These are phyloP conservation scores for Berkeleyomyces rouxiae DNA, from an alignment of 2,329 filamentous ascomycete genomes.

Conservation along the genomic window DNA sequence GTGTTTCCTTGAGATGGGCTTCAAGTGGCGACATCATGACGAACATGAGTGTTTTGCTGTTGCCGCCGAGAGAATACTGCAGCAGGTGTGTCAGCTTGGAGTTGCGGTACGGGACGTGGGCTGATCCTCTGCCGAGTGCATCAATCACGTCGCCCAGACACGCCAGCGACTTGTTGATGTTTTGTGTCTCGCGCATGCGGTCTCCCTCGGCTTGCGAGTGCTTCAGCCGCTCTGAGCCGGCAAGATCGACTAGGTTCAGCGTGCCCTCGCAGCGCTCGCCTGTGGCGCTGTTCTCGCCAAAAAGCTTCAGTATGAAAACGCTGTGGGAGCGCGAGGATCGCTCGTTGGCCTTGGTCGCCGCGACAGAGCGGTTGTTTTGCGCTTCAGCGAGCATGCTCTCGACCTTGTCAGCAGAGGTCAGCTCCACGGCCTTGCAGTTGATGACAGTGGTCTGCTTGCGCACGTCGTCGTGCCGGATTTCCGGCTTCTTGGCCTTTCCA, in stretches of 20 bases:
- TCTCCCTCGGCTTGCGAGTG: conserved; percentile 76
- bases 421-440: conserved; percentile 57
- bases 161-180: conserved; percentile 88
- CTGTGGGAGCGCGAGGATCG: conserved; percentile 87
- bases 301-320: conserved; percentile 78
- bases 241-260: conserved; percentile 87
- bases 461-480: conserved; percentile 71
- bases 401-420: conserved; percentile 67
- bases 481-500: conserved; percentile 62
- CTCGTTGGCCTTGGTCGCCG: conserved; percentile 94
- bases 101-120: conserved; percentile 85
- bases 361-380: conserved; percentile 74
- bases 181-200: conserved; percentile 82
- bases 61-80: conserved; percentile 86
- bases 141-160: conserved; percentile 91
- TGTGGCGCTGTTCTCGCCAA: conserved; percentile 54
- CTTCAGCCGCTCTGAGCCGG: conserved; percentile 79
- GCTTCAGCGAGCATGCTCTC: conserved; percentile 67
- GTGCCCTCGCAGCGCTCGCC: conserved; percentile 81
- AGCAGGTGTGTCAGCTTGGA: conserved; percentile 92
- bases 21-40: conserved; percentile 93
- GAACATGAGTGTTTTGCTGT: conserved; percentile 97
- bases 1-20: conserved; percentile 76
- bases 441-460: conserved; percentile 70
- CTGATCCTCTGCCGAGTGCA: conserved; percentile 68